These are phyloP conservation scores for Amphichorda felina DNA, from an alignment of 2,329 filamentous ascomycete species.

Conservation along the genomic window DNA sequence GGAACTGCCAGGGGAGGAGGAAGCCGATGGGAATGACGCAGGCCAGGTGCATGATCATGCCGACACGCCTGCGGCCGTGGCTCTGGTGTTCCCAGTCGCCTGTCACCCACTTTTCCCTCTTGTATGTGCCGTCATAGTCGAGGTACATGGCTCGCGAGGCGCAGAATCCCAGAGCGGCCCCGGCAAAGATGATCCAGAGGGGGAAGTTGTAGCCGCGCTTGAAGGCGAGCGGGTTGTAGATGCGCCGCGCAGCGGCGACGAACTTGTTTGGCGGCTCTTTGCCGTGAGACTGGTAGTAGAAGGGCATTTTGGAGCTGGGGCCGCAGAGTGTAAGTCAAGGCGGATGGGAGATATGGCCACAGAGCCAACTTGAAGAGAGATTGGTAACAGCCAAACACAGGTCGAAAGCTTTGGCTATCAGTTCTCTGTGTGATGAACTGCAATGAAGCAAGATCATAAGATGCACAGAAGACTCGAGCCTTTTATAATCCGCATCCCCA, in stretches of 20 bases:
- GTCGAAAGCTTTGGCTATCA: no score
- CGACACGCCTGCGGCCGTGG: slow-evolving; percentile 16
- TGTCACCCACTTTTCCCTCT: slow-evolving; percentile 6
- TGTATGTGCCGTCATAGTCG: slow-evolving; percentile 25
- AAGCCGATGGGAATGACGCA: slow-evolving; percentile 28
- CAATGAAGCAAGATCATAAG: no score
- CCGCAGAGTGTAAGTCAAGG: no score
- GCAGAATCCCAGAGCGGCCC: slow-evolving; percentile 29
- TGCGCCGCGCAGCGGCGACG: slow-evolving; percentile 1
- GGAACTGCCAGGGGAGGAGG: slow-evolving; percentile 31
- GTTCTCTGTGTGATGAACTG: no score
- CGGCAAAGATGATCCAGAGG: slow-evolving; percentile 36
- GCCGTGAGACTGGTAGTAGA: slow-evolving; percentile 1
- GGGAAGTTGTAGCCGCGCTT: slow-evolving; percentile 43
- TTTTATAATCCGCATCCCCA: no score
- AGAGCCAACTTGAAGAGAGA: no score
- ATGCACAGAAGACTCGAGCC: no score
- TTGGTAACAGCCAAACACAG: no score
- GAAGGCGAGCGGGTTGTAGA: slow-evolving; percentile 41
- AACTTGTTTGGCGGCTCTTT: background rate
- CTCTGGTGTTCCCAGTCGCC: slow-evolving; percentile 27
- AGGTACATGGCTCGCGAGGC: slow-evolving; percentile 36
- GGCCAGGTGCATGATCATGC: slow-evolving; percentile 31
- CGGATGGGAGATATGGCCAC: no score
- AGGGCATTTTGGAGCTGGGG: slow-evolving; percentile 1